Evolutionary conservation across 441 rosid genomes (phyloP).

Genomic region (Syzygium syzygioides): DNA sequence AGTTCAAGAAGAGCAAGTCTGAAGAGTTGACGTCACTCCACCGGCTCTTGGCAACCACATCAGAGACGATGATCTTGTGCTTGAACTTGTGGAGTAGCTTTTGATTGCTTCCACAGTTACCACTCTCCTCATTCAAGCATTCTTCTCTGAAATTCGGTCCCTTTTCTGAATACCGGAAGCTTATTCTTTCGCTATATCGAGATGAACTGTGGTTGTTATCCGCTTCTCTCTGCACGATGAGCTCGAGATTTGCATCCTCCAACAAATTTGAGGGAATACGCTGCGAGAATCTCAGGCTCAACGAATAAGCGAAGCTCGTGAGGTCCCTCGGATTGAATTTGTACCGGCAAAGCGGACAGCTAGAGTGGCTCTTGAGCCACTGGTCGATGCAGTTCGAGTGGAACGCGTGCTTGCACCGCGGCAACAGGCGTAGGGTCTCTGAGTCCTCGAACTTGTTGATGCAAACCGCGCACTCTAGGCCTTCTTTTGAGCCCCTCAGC

Average conservation of each 20-base stretch:
- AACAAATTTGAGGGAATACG: neutral
- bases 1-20: slow-evolving; percentile 3
- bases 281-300: neutral
- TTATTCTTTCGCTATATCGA: neutral
- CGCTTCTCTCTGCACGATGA: neutral
- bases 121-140: neutral
- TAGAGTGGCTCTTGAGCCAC: slow-evolving; percentile 7
- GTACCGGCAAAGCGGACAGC: slow-evolving; percentile 7
- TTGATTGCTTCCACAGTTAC: neutral
- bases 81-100: neutral
- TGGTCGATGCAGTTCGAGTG: slow-evolving; percentile 5
- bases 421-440: slow-evolving; percentile 6
- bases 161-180: neutral
- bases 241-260: neutral
- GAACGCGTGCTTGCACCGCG: slow-evolving; percentile 6
- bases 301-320: neutral
- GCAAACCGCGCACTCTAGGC: slow-evolving; percentile 6
- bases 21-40: slow-evolving; percentile 1
- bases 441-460: slow-evolving; percentile 3
- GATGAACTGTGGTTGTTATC: neutral
- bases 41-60: neutral
- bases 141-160: neutral
- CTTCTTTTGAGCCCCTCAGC: slow-evolving; percentile 5
- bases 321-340: slow-evolving; percentile 1
- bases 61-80: slow-evolving; percentile 6